These are phyloP conservation scores for Trichophyton mentagrophytes DNA, from an alignment of 2,329 filamentous ascomycete species.

Conservation along the genomic window DNA sequence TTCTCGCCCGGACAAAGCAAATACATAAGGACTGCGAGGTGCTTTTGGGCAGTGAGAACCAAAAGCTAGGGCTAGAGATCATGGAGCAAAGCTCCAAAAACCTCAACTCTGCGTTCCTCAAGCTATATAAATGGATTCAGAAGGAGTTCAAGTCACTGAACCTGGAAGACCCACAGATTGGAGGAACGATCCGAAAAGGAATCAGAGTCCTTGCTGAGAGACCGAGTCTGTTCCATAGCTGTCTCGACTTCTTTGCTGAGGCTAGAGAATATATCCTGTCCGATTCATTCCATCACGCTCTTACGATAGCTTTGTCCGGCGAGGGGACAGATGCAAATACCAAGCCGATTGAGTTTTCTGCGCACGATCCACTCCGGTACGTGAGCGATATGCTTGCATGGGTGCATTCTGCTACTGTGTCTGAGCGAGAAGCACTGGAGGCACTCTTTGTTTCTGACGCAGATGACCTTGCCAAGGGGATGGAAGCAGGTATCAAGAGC, in stretches of 20 bases:
- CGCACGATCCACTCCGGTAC: conserved; percentile 83
- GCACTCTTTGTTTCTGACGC: conserved; percentile 82
- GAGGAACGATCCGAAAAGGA: conserved; percentile 66
- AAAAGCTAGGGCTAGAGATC: conserved; percentile 74
- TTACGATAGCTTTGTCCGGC: conserved; percentile 57
- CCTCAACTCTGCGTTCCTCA: conserved; percentile 83
- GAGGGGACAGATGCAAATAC: conserved; percentile 48
- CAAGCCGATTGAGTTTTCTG: conserved; percentile 88
- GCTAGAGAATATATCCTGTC: conserved; percentile 75
- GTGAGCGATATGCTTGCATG: conserved; percentile 96
- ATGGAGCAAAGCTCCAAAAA: conserved; percentile 83
- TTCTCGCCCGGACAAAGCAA: conserved; percentile 66
- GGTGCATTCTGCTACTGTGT: conserved; percentile 87
- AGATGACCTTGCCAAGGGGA: conserved; percentile 70
- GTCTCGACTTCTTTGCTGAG: conserved; percentile 84
- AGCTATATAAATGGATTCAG: conserved; percentile 90
- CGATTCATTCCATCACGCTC: conserved; percentile 74
- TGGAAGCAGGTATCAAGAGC: conserved; percentile 65
- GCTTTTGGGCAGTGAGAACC: conserved; percentile 77
- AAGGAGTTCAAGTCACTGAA: conserved; percentile 85
- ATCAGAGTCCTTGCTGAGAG: conserved; percentile 79
- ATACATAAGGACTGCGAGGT: conserved; percentile 83
- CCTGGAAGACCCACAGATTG: conserved; percentile 87
- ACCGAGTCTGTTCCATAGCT: conserved; percentile 82
- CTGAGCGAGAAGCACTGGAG: conserved; percentile 84